Evolutionary conservation across 139 green algal genomes (phyloP).

Genomic region (Coelastrella sp.): DNA sequence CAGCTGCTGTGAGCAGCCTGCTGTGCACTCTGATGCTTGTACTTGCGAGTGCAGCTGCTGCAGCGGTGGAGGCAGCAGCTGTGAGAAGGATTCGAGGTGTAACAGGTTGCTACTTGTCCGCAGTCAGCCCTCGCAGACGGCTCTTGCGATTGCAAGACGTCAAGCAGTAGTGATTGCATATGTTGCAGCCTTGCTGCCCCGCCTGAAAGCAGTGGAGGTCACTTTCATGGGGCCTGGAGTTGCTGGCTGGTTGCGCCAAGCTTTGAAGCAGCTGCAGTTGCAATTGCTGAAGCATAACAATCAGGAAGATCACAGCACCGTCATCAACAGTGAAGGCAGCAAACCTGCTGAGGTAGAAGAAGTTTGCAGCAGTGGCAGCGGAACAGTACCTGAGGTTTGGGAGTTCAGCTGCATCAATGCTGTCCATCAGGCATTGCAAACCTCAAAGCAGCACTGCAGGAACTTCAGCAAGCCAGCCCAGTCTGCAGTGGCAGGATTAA

Average conservation of each 20-base stretch:
- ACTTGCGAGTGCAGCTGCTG: constrained; percentile 25
- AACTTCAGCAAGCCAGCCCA: background rate
- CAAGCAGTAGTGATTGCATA: constrained; percentile 21
- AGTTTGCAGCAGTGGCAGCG: constrained; percentile 5
- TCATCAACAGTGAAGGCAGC: too few species aligned
- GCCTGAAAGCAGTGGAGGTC: constrained; percentile 71
- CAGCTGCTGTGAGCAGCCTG: background rate
- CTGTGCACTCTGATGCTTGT: background rate
- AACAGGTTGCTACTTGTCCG: background rate
- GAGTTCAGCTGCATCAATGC: constrained; percentile 24
- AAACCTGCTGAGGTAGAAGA: too few species aligned
- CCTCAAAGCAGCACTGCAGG: background rate
- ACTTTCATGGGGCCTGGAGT: constrained; percentile 68
- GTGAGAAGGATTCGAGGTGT: background rate
- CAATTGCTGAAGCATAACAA: background rate
- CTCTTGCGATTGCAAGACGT: constrained; percentile 34
- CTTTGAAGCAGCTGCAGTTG: background rate
- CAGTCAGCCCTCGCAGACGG: constrained; percentile 15
- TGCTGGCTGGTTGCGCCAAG: background rate
- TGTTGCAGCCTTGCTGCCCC: constrained; percentile 51
- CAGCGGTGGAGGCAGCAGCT: background rate
- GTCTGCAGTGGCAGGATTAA: background rate
- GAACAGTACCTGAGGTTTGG: background rate
- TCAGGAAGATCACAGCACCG: too few species aligned
- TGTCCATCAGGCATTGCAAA: background rate